Base-by-base conservation (phyloP, 1,284 basidiomycete genomes). In the Dichomitus squalens region DNA sequence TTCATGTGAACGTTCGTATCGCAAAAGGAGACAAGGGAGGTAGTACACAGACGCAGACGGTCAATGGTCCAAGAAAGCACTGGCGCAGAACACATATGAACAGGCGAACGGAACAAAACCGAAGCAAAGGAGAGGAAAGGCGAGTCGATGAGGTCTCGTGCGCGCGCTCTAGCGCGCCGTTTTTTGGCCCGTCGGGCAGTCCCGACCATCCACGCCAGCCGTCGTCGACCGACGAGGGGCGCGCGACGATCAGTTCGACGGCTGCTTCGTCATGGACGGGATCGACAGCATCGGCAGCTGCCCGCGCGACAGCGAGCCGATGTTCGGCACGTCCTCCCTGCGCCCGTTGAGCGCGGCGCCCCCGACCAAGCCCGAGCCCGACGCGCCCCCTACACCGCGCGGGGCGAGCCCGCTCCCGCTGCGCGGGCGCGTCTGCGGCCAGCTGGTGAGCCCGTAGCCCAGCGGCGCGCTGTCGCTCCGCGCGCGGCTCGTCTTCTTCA, bases 381-480 rank as follows among this genome's bases (percentile, higher is more conserved):
- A 7, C 3, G 43, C 21, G 51, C 38, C 20, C 8, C 55, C 43
- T 18, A 36, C 36, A 12, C 59, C 60, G 23, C 58, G 43, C 34
- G 55, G 50, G 36, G 59, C 63, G 21, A 76, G 66, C 49, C 75
- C 73, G 63, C 73, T 74, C 49, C 76, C 75, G 66, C 73, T 76
- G 40, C 75, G 53, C 53, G 75, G 75, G n/a, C 75, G 64, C 41
- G 71, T 71, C 57, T 68, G 64, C 50, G 67, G 65, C 72, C 73
- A 74, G 48, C 59, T 70, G 12, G 60, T 72, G 20, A 76, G 64
- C 31, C 72, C 73, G 55, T 78, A 76, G 25, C 78, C 79, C 23
- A 80, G 69, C 54, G 79, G 79, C 36, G 79, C 79, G 14, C 75
- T 77, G 59, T 81, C 79, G 66, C 78, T 79, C 36, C 79, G 68